These are phyloP conservation scores for Mediolabrus comicus DNA, from an alignment of 108 stramenopile genomes.

Conservation along the genomic window DNA sequence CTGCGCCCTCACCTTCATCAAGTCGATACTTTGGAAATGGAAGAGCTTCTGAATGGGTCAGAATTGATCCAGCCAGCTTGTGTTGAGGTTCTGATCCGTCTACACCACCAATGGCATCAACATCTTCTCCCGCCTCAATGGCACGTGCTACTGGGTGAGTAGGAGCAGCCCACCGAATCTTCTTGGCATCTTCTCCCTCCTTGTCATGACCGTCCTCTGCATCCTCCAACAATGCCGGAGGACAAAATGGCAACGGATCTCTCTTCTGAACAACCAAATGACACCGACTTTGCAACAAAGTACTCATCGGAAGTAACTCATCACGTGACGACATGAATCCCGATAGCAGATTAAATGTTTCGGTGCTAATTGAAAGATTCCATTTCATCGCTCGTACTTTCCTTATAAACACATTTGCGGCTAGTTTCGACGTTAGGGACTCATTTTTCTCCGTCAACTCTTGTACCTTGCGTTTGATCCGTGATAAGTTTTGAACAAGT, in stretches of 20 bases:
- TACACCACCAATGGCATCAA: conserved; percentile 18
- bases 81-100: conserved; percentile 20
- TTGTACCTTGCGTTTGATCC: conserved; percentile 51
- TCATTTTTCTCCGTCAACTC: conserved; percentile 54
- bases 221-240: conserved; percentile 71
- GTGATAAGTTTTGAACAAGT: conserved; percentile 17
- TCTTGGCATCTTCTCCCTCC: conserved; percentile 16
- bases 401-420: conserved; percentile 72
- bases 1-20: conserved; percentile 53
- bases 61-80: conserved; percentile 26
- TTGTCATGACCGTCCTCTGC: conserved; percentile 2
- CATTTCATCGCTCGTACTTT: conserved; percentile 82
- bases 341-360: conserved; percentile 62
- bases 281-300: conserved; percentile 80
- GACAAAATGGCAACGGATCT: conserved; percentile 79
- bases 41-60: conserved; percentile 42
- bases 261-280: conserved; percentile 82
- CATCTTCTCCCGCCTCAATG: conserved; percentile 44
- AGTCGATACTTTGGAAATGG: conserved; percentile 80
- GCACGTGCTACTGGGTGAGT: conserved; percentile 40
- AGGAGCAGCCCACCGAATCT: conserved; percentile 77
- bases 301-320: conserved; percentile 71
- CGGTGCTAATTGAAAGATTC: conserved; percentile 70
- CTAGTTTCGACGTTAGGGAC: conserved; percentile 49
- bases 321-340: conserved; percentile 51